Percentiles rank a stretch among this genome's conserved stretches.
phyloP scores from a whole-genome alignment of 768 basidiomycete species.

The Russula griseocarnosa region DNA sequence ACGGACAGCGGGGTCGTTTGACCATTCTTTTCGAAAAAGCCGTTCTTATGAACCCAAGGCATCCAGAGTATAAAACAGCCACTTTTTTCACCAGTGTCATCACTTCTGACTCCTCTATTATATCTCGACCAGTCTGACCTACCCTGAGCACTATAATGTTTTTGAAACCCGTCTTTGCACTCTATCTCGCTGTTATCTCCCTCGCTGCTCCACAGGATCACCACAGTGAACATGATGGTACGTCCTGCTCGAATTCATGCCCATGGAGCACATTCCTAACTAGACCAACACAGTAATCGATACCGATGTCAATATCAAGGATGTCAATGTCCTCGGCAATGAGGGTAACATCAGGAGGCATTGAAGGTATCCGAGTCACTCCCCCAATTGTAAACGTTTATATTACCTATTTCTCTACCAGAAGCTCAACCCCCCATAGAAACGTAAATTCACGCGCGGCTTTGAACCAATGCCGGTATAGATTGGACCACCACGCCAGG shows the following conservation, averaged over 20 bases:
- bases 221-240: neutral
- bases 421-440: neutral
- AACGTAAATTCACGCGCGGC: neutral
- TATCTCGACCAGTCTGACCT: neutral
- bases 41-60: neutral
- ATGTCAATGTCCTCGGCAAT: no score
- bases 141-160: constrained; percentile 7
- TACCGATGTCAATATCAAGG: no score
- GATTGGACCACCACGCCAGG: neutral
- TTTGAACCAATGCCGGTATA: neutral
- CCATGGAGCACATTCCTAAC: neutral
- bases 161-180: constrained; percentile 4
- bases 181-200: constrained; percentile 3
- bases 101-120: neutral
- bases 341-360: rapidly evolving
- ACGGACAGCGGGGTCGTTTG: neutral
- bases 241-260: neutral
- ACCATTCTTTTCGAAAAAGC: neutral
- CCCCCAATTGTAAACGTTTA: neutral
- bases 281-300: neutral
- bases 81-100: neutral
- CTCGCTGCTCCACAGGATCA: neutral
- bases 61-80: neutral
- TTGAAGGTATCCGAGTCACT: neutral
- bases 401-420: neutral